Evolutionary conservation across 2,329 filamentous ascomycete genomes (phyloP).

Genomic region (Emmonsiellopsis sp.): DNA sequence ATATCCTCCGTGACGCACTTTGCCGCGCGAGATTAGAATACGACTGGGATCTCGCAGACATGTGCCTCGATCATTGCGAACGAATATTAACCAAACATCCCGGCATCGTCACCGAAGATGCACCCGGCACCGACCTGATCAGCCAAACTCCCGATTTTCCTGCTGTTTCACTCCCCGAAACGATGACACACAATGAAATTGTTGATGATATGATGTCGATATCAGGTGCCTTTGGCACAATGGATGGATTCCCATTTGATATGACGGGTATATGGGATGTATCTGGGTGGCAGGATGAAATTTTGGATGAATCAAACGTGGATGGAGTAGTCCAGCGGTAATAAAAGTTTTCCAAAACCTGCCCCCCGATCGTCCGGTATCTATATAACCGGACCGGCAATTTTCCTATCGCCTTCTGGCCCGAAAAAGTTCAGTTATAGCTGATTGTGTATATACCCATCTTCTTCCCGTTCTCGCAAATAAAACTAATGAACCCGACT

Average conservation of each 20-base stretch:
- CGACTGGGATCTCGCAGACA: conserved; percentile 48
- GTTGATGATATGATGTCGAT: conserved; percentile 41
- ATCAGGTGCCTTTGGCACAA: conserved; percentile 36
- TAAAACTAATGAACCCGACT: too few species aligned
- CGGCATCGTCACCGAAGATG: conserved; percentile 15
- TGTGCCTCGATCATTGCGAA: conserved; percentile 44
- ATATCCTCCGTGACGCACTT: conserved; percentile 40
- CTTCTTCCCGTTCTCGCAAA: too few species aligned
- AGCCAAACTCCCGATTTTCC: conserved; percentile 18
- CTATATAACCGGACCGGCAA: too few species aligned
- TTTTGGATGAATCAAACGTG: not conserved
- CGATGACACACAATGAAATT: conserved; percentile 37
- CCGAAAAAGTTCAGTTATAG: too few species aligned
- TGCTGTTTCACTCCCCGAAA: conserved; percentile 33
- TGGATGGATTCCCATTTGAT: conserved; percentile 39
- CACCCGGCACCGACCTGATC: conserved; percentile 2
- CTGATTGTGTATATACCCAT: too few species aligned
- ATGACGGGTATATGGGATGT: conserved; percentile 40
- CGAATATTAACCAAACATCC: conserved; percentile 35
- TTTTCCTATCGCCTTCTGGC: too few species aligned
- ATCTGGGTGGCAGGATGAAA: conserved; percentile 21
- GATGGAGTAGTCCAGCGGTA: not conserved
- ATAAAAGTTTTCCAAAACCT: not conserved
- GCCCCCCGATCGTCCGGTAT: too few species aligned
- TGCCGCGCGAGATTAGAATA: conserved; percentile 40